Conservation (phyloP, 2,329 filamentous ascomycete species). For the Calonectria naviculata region DNA sequence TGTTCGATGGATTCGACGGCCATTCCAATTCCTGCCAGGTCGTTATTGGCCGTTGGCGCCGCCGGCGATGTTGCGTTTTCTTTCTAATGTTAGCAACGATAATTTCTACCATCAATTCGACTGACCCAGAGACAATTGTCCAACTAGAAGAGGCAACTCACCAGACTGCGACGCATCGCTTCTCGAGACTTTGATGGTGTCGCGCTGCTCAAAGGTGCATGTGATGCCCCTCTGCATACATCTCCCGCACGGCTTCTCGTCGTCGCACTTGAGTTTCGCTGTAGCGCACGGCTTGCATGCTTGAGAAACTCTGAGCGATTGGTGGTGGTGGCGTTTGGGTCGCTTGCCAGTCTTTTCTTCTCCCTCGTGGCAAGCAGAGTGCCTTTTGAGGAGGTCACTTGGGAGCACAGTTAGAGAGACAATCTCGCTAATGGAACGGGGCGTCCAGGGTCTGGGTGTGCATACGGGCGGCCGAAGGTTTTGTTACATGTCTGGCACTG, state of each 20-base stretch:
- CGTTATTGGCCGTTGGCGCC: not conserved
- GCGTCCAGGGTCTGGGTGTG: constrained; percentile 35
- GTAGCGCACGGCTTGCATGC: constrained; percentile 28
- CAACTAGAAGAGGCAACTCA: not conserved
- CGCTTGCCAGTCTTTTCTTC: constrained; percentile 24
- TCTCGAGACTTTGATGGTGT: constrained; percentile 14
- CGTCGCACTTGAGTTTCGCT: constrained; percentile 28
- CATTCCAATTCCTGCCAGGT: not conserved
- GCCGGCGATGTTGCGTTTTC: constrained; percentile 7
- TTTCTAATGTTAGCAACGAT: not conserved
- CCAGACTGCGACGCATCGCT: constrained; percentile 18
- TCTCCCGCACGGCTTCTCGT: constrained; percentile 21
- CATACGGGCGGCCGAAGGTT: constrained; percentile 47
- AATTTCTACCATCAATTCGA: not conserved
- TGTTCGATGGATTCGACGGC: constrained; percentile 15
- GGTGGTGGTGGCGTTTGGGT: constrained; percentile 19
- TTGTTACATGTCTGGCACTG: constrained; percentile 32
- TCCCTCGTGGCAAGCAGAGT: constrained; percentile 25
- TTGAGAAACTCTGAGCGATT: constrained; percentile 22
- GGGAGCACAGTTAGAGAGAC: not conserved
- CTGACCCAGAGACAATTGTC: not conserved
- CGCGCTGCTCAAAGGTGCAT: constrained; percentile 18
- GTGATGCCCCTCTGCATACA: constrained; percentile 19
- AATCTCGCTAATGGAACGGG: not conserved
- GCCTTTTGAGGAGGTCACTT: constrained; percentile 26